Percentiles rank a stretch among this genome's conserved stretches.
phyloP scores from a whole-genome alignment of 331 rosid genomes.

The Malus hybrid region DNA sequence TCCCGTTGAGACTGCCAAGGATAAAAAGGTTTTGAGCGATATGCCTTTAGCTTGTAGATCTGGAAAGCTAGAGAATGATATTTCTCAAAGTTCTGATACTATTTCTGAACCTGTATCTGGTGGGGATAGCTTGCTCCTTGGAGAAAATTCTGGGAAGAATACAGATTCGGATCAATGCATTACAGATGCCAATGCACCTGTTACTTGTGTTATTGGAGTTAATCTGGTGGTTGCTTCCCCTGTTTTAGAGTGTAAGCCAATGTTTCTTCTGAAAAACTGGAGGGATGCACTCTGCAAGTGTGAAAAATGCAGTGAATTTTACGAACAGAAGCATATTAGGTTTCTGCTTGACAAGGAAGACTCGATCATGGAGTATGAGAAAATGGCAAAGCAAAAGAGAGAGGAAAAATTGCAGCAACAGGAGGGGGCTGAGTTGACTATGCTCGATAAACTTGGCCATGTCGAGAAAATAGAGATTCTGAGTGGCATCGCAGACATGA shows the following conservation, averaged over 20 bases:
- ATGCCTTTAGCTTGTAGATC: conserved; percentile 33
- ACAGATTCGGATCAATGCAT: conserved; percentile 15
- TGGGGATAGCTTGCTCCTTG: conserved; percentile 22
- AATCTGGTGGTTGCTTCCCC: conserved; percentile 29
- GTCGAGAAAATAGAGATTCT: conserved; percentile 89
- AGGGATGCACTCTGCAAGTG: conserved; percentile 78
- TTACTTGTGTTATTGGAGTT: conserved; percentile 48
- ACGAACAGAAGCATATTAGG: conserved; percentile 45
- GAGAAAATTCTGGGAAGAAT: conserved; percentile 29
- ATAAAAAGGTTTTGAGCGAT: conserved; percentile 53
- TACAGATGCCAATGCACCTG: conserved; percentile 13
- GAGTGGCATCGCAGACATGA: conserved; percentile 89
- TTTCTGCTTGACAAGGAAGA: conserved; percentile 80
- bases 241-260: conserved; percentile 40
- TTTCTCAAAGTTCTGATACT: conserved; percentile 20
- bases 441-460: conserved; percentile 63
- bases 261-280: conserved; percentile 89
- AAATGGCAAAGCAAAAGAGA: conserved; percentile 67
- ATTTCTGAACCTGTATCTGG: conserved; percentile 36
- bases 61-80: conserved; percentile 29
- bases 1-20: conserved; percentile 32
- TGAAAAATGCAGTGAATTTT: conserved; percentile 46
- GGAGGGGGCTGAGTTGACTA: conserved; percentile 63
- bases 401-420: conserved; percentile 69
- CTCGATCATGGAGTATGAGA: conserved; percentile 77